These are phyloP conservation scores for sunflower (Helianthus annuus) DNA, from an alignment of 129 eudicot species.

Conservation along the genomic window HanXRQr2.0-SUNRISE NC_035443.2:49107381-49107880, in stretches of 20 bases:
- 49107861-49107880: too few species aligned
- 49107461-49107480: conserved; percentile 15
- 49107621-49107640: conserved; percentile 74
- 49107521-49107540: conserved; percentile 49
- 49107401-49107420: conserved; percentile 45
- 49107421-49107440: conserved; percentile 57
- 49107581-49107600: conserved; percentile 70
- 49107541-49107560: conserved; percentile 52
- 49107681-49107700: background rate
- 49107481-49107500: background rate
- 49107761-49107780: too few species aligned
- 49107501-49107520: conserved; percentile 57
- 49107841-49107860: too few species aligned
- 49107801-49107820: too few species aligned
- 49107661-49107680: conserved; percentile 9
- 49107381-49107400: conserved; percentile 48
- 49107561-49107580: conserved; percentile 56
- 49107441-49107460: conserved; percentile 43
- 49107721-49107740: background rate
- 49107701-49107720: background rate
- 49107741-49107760: conserved; percentile 4
- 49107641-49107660: conserved; percentile 30
- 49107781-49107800: too few species aligned
- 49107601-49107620: conserved; percentile 67
- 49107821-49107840: too few species aligned